Percentiles rank a stretch among this genome's conserved stretches.
These are phyloP conservation scores for Pseudocercospora musae DNA, from an alignment of 2,329 filamentous ascomycete species.

Conservation along the genomic window DNA sequence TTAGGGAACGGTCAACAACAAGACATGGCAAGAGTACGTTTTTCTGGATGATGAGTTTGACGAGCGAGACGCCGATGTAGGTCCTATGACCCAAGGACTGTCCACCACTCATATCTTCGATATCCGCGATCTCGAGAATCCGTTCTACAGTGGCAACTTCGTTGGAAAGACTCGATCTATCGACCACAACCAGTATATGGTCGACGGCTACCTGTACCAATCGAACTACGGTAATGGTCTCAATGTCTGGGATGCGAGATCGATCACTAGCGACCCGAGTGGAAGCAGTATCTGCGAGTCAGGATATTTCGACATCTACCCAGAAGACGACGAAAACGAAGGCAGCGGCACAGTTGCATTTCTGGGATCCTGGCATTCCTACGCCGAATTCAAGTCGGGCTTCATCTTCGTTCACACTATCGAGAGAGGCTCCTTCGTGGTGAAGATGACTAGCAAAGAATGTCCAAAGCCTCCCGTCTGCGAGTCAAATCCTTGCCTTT, in stretches of 20 bases:
- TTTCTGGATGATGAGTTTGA: conserved; percentile 56
- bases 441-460: conserved; percentile 37
- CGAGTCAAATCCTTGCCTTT: conserved; percentile 15
- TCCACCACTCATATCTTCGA: conserved; percentile 46
- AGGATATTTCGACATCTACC: conserved; percentile 52
- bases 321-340: conserved; percentile 45
- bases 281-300: conserved; percentile 46
- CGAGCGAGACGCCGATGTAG: conserved; percentile 34
- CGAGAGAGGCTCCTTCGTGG: conserved; percentile 49
- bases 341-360: conserved; percentile 38
- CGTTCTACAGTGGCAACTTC: conserved; percentile 40
- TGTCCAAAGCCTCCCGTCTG: conserved; percentile 20
- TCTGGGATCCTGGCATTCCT: conserved; percentile 48
- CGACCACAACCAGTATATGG: conserved; percentile 44
- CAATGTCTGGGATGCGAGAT: conserved; percentile 37
- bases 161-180: conserved; percentile 34
- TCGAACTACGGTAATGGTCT: conserved; percentile 39
- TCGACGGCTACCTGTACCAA: conserved; percentile 38
- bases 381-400: conserved; percentile 49
- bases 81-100: conserved; percentile 35
- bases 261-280: conserved; percentile 42
- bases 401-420: conserved; percentile 53
- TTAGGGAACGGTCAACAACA: conserved; percentile 52
- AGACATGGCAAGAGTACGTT: conserved; percentile 41
- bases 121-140: conserved; percentile 44